Base-by-base conservation (phyloP, 2,329 filamentous ascomycete species). In the Arthrinium puccinioides region DNA sequence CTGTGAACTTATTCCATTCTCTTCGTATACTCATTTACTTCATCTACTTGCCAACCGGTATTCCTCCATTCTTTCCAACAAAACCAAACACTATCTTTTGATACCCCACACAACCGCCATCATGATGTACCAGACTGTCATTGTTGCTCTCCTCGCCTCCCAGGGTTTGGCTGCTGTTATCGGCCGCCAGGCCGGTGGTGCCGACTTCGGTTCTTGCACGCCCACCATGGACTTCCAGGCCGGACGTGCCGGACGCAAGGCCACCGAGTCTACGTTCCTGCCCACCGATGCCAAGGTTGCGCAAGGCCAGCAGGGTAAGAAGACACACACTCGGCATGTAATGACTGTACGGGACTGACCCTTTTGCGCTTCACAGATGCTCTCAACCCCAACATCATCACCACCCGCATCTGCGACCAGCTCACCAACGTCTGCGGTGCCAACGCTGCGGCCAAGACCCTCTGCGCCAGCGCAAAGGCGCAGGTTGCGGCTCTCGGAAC, bases 381-480 rank as follows among this genome's bases (percentile, higher is more conserved):
- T 24, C 58, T 78, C 10, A 79, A 79, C 67, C 75, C 74, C 25
- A 74, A 72, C 60, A 79, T 79, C 61, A 79, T 79, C 62, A 78
- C 72, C 50, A 78, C 76, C 60, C 66, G 72, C 14, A 69, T 79
- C 47, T 76, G 72, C 60, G 71, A 79, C 58, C 72, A 77, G 54
- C 62, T 79, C 39, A 70, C 62, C 43, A 79, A 78, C 54, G 70
- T 74, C 18, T 79, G 75, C 57, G 59, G 61, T n/a, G 74, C 74
- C 34, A 76, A 76, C 54, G 63, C 61, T 11, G 74, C 71, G 2
- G 75, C 73, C 23, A 64, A 67, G 36, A 52, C 63, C 13, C 57
- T 63, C 3, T 76, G 72, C 52, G 50, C 57, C 40, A 57, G 59
- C 24, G 74, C 70, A 3, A 57, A 75, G 50, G 63, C 68, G 1